Evolutionary conservation across 2,329 filamentous ascomycete genomes (phyloP), one percentile per base, ranked within the genome.

Genomic region (Aspergillus puulaauensis): DNA sequence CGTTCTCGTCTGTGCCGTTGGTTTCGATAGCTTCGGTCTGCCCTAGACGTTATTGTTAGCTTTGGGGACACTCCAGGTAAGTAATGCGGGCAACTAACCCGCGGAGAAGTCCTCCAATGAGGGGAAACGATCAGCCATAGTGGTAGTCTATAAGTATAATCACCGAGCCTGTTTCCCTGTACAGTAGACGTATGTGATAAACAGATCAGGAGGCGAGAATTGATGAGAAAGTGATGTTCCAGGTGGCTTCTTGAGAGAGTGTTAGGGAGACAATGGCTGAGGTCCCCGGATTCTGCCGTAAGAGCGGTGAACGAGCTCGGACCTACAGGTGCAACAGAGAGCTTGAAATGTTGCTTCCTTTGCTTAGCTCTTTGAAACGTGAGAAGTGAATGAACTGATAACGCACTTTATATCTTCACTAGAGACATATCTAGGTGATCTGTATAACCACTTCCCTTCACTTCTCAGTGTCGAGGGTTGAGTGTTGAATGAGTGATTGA

Each of bases 111-210:
- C 89, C 75, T 92, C 89, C 67, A 92, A 78, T 46, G 89, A 90
- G 67, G 89, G 89, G 74, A 92, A 92, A 69, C 88, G 81, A 77
- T 91, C 88, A 49, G 89, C 89, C 89, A 92, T 92, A 17, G 55
- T 48, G 56, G 45, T 11, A 46, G 19, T 24, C 19, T 41, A 35
- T 56, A 39, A 41, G 19, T 49, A 19, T 46, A 17, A 15, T 45
- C 21, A n/a, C 21, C 21, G 9, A 46, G 9, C 37, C 11, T 6
- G 24, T 33, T 40, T 41, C 21, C 15, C 50, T 50, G 33, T 19
- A n/a, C 3, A 31, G 6, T 44, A 15, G 45, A 6, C 23, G 4
- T 35, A 50, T 52, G 60, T 37, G 40, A 53, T 23, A 52, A 23
- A 60, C 46, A 62, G 56, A 44, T 58, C 27, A 44, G 50, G 24